Evolutionary conservation across 176 grass and related monocot genomes (phyloP), one percentile per base, ranked within the genome.

Genomic region (Carex pumila): DNA sequence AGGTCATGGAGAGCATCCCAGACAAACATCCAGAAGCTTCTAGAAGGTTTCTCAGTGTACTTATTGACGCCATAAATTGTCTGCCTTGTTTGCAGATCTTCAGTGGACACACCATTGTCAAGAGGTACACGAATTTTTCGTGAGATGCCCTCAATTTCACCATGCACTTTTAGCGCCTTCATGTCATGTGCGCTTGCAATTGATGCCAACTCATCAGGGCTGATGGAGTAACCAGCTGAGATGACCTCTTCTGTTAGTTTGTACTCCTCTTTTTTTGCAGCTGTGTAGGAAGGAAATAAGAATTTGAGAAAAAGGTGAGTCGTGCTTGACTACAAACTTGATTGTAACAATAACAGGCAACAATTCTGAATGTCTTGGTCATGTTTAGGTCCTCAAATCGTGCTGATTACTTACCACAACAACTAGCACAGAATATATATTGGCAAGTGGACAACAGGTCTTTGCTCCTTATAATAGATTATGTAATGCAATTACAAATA

Each of bases 1-100:
- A 91, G 84, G 71, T 98, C 96, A 53, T 98, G 96, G 53, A 95
- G 45, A 18, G 91, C 92, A 83, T 98, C 96, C 96, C 96, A 98
- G 12, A 98, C 86, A 83, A 98, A 95, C 86, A 83, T 93, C 92
- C 91, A 98, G 86, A 98, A 98, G 71, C 88, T 89, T 89, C 96
- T 95, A 34, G 93, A 90, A 85, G 96, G 91, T 31, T 95, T 98
- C 85, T 98, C 96, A 1, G 47, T 82, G 5, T 89, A 93, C 1
- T 88, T 87, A 52, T 98, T 98, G 61, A 86, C 45, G 13, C 96
- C 93, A 61, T 92, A 98, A 52, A 95, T 90, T 43, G 55, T 87
- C 54, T 93, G 96, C 61, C 96, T 95, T 18, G 77, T 86, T 56
- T 71, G 83, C 55, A 93, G 32, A 17, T 98, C 91, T 63, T 52